These are phyloP conservation scores for Penicillium sp. DNA, from an alignment of 2,329 filamentous ascomycete species.

Conservation along the genomic window DNA sequence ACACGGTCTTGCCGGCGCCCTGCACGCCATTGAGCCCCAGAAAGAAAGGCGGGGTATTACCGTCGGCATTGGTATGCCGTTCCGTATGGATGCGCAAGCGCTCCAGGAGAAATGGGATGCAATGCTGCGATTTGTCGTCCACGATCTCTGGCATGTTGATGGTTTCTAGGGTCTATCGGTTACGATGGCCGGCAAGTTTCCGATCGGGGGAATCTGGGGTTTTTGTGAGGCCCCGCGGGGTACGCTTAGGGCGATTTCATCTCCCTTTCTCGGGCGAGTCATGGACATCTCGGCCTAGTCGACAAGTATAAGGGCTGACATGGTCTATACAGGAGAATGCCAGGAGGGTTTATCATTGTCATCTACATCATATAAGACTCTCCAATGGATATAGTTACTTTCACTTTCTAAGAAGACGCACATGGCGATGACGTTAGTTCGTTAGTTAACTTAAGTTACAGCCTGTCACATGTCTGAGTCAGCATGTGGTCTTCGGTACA, in stretches of 20 bases:
- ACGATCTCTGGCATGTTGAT: constrained; percentile 58
- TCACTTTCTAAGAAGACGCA: constrained; percentile 5
- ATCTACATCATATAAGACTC: background rate
- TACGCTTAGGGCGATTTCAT: constrained; percentile 9
- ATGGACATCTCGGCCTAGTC: background rate
- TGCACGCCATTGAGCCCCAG: constrained; percentile 90
- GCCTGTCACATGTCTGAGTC: constrained; percentile 32
- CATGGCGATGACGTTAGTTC: constrained; percentile 27
- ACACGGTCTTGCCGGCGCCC: constrained; percentile 88
- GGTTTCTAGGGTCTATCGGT: constrained; percentile 11
- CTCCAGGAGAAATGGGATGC: constrained; percentile 74
- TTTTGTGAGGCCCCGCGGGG: constrained; percentile 19
- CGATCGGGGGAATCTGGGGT: constrained; percentile 30
- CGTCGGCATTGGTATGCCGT: constrained; percentile 41
- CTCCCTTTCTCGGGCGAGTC: constrained; percentile 15
- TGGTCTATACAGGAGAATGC: too few species aligned
- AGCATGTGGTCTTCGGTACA: constrained; percentile 41
- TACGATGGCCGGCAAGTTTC: constrained; percentile 20
- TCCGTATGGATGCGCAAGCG: constrained; percentile 58
- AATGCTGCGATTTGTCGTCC: constrained; percentile 78
- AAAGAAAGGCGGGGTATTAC: constrained; percentile 68
- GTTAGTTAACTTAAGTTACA: background rate
- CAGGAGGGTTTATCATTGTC: too few species aligned
- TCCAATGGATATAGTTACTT: background rate
- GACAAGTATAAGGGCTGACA: background rate